Percentiles rank a stretch among this genome's conserved stretches.
Evolutionary conservation across 805 yeast genomes (phyloP).

Genomic region (Saccharomyces kudriavzevii): DNA sequence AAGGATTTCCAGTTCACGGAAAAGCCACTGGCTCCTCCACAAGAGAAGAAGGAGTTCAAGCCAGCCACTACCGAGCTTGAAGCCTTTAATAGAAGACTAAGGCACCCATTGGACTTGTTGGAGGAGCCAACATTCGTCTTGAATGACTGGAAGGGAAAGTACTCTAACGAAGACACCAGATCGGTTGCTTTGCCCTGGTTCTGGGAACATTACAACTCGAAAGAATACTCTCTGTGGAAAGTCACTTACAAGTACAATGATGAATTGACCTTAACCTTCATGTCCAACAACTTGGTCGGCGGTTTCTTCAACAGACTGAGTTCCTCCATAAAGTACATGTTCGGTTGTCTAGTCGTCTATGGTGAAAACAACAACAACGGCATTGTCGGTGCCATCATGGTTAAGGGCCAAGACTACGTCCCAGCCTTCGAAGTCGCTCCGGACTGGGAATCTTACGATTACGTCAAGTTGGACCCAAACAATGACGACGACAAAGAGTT

Average conservation of each 20-base stretch:
- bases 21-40: slow-evolving; percentile 59
- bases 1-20: slow-evolving; percentile 51
- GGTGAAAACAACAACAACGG: slow-evolving; percentile 99
- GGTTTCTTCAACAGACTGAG: slow-evolving; percentile 95
- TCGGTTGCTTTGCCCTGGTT: slow-evolving; percentile 92
- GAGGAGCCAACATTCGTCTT: slow-evolving; percentile 63
- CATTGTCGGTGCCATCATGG: slow-evolving; percentile 87
- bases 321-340: slow-evolving; percentile 88
- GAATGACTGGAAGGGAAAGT: slow-evolving; percentile 93
- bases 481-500: slow-evolving; percentile 71
- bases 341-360: slow-evolving; percentile 88
- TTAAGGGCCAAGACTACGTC: slow-evolving; percentile 84
- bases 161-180: slow-evolving; percentile 97
- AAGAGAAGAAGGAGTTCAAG: slow-evolving; percentile 30
- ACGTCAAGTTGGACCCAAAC: slow-evolving; percentile 74
- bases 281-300: slow-evolving; percentile 97
- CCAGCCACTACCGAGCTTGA: slow-evolving; percentile 36
- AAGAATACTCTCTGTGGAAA: slow-evolving; percentile 91
- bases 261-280: slow-evolving; percentile 91
- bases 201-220: slow-evolving; percentile 90
- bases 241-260: slow-evolving; percentile 96
- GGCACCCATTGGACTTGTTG: slow-evolving; percentile 83
- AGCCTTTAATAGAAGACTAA: slow-evolving; percentile 58
- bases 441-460: slow-evolving; percentile 93
- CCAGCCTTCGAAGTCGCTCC: slow-evolving; percentile 99